Evolutionary conservation across 2,329 filamentous ascomycete species (phyloP), one percentile per base, ranked within the genome.

Genomic region (Hymenoscyphus fraxineus): DNA sequence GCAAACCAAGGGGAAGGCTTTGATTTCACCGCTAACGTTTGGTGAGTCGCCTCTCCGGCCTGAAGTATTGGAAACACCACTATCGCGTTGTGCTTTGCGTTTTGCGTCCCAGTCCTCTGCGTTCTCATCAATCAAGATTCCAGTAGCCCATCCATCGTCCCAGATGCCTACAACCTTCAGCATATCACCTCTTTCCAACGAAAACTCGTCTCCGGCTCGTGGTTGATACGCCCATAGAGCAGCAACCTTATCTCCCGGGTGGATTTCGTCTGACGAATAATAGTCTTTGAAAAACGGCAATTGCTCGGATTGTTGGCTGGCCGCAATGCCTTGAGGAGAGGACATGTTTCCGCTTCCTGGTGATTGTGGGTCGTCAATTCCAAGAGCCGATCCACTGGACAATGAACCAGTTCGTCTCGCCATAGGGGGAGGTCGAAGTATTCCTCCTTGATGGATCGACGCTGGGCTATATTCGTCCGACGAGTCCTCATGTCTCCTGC

Each of bases 91-190:
- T 40, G 87, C 81, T 73, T 91, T 88, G 72, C 87, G 85, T 68
- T 89, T 85, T 55, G 85, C 83, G 71, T 96, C 91, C 88, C 92
- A 97, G 68, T 97, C 92, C 66, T 98, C 94, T 2, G 93, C 93
- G 63, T 87, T 85, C 72, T 96, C 91, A 62, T 89, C 84, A 63
- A 96, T 80, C 74, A 96, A 83, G 63, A 97, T 85, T 72, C 95
- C 95, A 1, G 95, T 99, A 12, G 95, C 95, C 95, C 95, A 99
- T 58, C 95, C 95, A 76, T 99, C 95, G 73, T 99, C 95, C 95
- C 95, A 99, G 70, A 99, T 99, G 67, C 95, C 95, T 39, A 98
- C 90, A 15, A 99, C 89, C 80, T 97, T 98, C 73, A 99, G 84
- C 93, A 99, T 97, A 75, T 99, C 95, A 62, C 95, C 95, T 65